These are phyloP conservation scores for Vitis rotundifolia DNA, from an alignment of 164 flowering plant species.

Conservation along the genomic window DNA sequence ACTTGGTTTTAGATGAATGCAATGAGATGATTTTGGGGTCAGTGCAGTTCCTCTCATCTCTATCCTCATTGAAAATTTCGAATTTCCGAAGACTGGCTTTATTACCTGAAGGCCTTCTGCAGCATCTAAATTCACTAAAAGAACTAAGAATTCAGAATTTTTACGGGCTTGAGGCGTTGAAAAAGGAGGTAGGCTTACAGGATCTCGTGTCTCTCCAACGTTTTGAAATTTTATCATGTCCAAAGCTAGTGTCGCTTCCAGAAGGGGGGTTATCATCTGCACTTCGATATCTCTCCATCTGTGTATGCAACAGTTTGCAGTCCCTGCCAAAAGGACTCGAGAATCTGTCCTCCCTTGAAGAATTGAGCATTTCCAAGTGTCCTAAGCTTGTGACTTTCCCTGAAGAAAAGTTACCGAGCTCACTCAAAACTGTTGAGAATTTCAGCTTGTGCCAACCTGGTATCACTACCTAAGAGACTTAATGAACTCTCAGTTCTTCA, in stretches of 20 bases:
- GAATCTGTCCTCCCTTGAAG: constrained; percentile 5
- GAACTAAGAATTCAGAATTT: background rate
- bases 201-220: background rate
- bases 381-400: constrained; percentile 2
- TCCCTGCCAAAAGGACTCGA: constrained; percentile 5
- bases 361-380: constrained; percentile 7
- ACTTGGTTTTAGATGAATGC: background rate
- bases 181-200: background rate
- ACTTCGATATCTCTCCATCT: background rate
- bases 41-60: constrained; percentile 7
- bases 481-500: background rate
- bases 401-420: background rate
- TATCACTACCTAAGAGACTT: background rate
- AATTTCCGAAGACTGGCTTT: background rate
- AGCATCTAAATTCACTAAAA: background rate
- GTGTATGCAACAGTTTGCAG: background rate
- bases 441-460: constrained; percentile 7
- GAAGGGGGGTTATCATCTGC: constrained; percentile 2
- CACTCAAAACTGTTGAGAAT: background rate
- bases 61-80: constrained; percentile 7
- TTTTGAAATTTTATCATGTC: constrained; percentile 10
- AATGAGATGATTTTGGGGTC: constrained; percentile 2
- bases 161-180: background rate
- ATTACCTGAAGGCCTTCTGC: constrained; percentile 4
- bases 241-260: constrained; percentile 4